Base-by-base conservation (phyloP, 2,329 filamentous ascomycete species). In the Ophiostoma ulmi region DNA sequence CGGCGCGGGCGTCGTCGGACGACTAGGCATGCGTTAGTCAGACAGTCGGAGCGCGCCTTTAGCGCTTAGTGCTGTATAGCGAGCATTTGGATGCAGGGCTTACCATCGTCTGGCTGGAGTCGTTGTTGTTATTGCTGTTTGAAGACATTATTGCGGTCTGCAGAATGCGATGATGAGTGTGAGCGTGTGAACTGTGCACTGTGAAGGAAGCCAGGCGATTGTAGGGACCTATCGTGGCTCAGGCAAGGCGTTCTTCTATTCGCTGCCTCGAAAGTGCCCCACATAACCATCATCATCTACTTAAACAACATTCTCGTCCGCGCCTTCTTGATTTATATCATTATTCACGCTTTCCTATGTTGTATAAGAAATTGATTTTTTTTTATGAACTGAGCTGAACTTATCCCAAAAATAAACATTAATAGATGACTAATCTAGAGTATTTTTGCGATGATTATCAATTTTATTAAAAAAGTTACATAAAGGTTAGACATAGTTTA, bases 1-100 rank as follows among this genome's bases (percentile, higher is more conserved):
- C 90, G 63, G 86, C 83, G 8, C 83, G 84, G 66, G 83, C 81
- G 64, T 85, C 82, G 31, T 86, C 83, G 5, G 70, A 75, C 14
- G 77, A 75, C 80, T 84, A 22, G 77, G 74, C 80, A 38, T 20
- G 31, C 20, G 44, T 55, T 38, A 58, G 31, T 31, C 13, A 55
- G 20, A 31, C 20, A 38, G 35, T 22, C n/a, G 11, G 8, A n/a
- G 17, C 31, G 31, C 31, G 31, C 31, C 31, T 31, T 31, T 31
- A 31, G 31, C 35, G 58, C 31, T 55, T 10, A 66, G 22, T 48
- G 22, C 52, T 26, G 8, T 11, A 26, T 11, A 55, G 48, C 20
- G n/a, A 8, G n/a, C n/a, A 11, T n/a, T 2, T 6, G 20, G 17
- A 1, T 38, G 22, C 4, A 67, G 63, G 22, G 48, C 75, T 75